Evolutionary conservation across 176 grass and related monocot species (phyloP).

Genomic region (Carex cristatella): DNA sequence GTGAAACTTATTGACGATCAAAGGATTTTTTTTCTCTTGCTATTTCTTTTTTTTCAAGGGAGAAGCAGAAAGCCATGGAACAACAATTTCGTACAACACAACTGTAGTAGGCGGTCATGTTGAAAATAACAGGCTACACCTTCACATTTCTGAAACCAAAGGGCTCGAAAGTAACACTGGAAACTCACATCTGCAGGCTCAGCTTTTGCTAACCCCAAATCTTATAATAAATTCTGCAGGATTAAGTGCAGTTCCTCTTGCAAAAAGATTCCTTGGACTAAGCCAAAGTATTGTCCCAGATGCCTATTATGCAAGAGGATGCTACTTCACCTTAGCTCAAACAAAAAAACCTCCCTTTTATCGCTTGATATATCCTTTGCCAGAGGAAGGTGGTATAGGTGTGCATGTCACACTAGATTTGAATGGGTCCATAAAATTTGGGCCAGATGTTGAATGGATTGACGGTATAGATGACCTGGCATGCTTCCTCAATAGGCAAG

Average conservation of each 20-base stretch:
- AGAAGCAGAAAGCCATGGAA: conserved; percentile 71
- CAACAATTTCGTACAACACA: conserved; percentile 74
- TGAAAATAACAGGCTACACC: conserved; percentile 48
- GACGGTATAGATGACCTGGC: conserved; percentile 43
- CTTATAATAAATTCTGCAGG: conserved; percentile 88
- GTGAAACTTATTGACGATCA: background rate
- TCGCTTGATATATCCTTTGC: conserved; percentile 88
- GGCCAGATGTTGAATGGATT: conserved; percentile 97
- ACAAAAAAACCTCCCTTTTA: conserved; percentile 57
- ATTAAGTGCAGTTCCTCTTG: conserved; percentile 88
- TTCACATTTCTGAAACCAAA: conserved; percentile 61
- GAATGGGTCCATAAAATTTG: conserved; percentile 76
- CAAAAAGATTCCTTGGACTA: conserved; percentile 63
- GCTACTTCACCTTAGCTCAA: conserved; percentile 79
- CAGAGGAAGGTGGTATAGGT: conserved; percentile 90
- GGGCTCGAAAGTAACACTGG: conserved; percentile 33
- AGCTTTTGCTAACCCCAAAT: conserved; percentile 65
- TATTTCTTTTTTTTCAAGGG: conserved; percentile 39
- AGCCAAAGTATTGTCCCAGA: conserved; percentile 42
- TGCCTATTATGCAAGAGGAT: conserved; percentile 73
- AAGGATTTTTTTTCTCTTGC: background rate
- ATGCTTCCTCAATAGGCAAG: conserved; percentile 76
- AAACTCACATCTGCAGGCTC: conserved; percentile 31
- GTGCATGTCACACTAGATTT: conserved; percentile 86
- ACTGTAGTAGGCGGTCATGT: conserved; percentile 52